These are phyloP conservation scores for Corymbia calophylla DNA, from an alignment of 441 rosid genomes.

Conservation along the genomic window DNA sequence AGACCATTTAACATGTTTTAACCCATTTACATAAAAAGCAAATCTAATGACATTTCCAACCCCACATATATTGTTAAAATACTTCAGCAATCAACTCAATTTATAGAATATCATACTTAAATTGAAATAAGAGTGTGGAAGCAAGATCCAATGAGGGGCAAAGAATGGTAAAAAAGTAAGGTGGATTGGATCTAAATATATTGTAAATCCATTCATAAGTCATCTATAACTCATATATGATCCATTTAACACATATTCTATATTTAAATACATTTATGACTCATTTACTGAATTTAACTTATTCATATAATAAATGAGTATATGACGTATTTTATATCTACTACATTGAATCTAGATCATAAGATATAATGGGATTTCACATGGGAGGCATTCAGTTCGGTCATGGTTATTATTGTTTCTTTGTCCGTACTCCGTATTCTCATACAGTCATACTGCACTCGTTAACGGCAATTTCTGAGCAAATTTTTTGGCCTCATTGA, in stretches of 20 bases:
- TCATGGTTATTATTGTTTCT: neutral
- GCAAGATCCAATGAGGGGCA: no score
- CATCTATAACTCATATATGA: neutral
- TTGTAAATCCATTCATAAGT: neutral
- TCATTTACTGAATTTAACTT: no score
- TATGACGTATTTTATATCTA: neutral
- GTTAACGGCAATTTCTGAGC: neutral
- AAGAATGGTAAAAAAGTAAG: neutral
- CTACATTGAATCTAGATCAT: neutral
- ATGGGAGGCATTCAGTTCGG: neutral
- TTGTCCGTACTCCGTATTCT: neutral
- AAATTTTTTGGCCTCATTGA: neutral
- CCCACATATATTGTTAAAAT: no score
- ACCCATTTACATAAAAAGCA: neutral
- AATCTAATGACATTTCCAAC: neutral
- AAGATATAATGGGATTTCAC: neutral
- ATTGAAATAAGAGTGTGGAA: neutral
- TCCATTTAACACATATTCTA: neutral
- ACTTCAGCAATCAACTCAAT: fast-evolving
- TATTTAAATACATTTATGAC: no score
- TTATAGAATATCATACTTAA: neutral
- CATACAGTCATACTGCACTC: neutral
- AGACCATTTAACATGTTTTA: no score
- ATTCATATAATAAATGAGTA: no score
- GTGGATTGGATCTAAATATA: neutral